phyloP scores from a whole-genome alignment of 768 basidiomycete species.

The Lepiota venenata region DNA sequence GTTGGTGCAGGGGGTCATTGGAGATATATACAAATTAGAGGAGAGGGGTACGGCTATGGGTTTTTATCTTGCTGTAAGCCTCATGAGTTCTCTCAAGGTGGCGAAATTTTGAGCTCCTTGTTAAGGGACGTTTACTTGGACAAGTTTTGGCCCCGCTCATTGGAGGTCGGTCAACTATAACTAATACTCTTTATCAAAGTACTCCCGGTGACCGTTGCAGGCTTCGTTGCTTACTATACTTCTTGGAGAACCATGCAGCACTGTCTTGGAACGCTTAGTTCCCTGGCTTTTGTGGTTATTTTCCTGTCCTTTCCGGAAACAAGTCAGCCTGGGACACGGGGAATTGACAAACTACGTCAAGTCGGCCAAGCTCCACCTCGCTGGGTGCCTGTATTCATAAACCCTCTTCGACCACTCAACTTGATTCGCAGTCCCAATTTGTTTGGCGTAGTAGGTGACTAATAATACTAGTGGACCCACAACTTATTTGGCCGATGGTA shows the following conservation, averaged over 20 bases:
- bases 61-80: conserved; percentile 48
- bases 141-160: conserved; percentile 56
- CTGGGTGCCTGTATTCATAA: conserved; percentile 39
- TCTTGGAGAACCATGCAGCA: conserved; percentile 67
- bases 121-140: conserved; percentile 38
- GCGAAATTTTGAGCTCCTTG: background rate
- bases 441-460: conserved; percentile 22
- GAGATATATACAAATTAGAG: conserved; percentile 64
- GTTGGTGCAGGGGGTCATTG: conserved; percentile 59
- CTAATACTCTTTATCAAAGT: background rate
- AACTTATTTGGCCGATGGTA: background rate
- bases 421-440: conserved; percentile 56
- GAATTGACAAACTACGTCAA: conserved; percentile 48
- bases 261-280: conserved; percentile 36
- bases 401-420: conserved; percentile 47
- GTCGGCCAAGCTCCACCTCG: conserved; percentile 15
- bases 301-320: conserved; percentile 59
- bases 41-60: conserved; percentile 61
- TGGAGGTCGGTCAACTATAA: conserved; percentile 35
- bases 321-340: conserved; percentile 53
- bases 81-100: too few relatives aligned
- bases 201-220: background rate
- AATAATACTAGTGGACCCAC: background rate
- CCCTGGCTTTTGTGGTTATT: conserved; percentile 38
- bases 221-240: conserved; percentile 20